Base-by-base conservation (phyloP, 345 rosid species). In the Linum lewisii region DNA sequence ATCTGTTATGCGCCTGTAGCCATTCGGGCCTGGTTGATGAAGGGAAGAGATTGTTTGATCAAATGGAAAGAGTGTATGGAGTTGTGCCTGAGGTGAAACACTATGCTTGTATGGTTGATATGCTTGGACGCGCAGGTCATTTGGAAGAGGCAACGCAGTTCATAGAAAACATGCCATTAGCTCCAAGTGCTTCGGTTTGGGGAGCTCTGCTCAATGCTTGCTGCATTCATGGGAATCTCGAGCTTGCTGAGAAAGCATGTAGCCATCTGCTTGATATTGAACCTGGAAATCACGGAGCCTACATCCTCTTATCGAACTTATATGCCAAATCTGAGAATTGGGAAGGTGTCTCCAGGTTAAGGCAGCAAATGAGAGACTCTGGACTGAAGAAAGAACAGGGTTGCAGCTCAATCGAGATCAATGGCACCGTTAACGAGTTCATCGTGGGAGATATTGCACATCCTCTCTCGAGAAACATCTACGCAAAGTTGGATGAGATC, bases 71-170 rank as follows among this genome's bases (percentile, higher is more conserved):
- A 11, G 55, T 16, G 13, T 19, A 51, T 22, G 22, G 22, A 7
- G 15, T 51, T 19, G 55, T 11, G 21, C 55, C 55, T 4, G 2
- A 16, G 7, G 3, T 22, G 5, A 9, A 51, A 5, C 55, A 51
- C 19, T 51, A 51, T 51, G 21, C 55, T n/a, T 51, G 55, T 22
- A 19, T 51, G 55, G 55, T 51, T 51, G 55, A 51, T 14, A n/a
- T 51, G 5, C 55, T 51, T 19, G 55, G 55, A 19, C 55, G 55
- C 8, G 55, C 55, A 5, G 55, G 55, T 11, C 20, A 51, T 16
- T 51, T 51, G 24, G 21, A 19, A 19, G 55, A 51, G 21, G 55
- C 55, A 11, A 2, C 5, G 24, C 6, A 51, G 21, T 22, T 51
- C 13, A 51, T 51, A 19, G 24, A 22, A 19, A 14, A 22, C 21